Evolutionary conservation across 768 basidiomycete genomes (phyloP).

Genomic region (Hortiboletus campestris): DNA sequence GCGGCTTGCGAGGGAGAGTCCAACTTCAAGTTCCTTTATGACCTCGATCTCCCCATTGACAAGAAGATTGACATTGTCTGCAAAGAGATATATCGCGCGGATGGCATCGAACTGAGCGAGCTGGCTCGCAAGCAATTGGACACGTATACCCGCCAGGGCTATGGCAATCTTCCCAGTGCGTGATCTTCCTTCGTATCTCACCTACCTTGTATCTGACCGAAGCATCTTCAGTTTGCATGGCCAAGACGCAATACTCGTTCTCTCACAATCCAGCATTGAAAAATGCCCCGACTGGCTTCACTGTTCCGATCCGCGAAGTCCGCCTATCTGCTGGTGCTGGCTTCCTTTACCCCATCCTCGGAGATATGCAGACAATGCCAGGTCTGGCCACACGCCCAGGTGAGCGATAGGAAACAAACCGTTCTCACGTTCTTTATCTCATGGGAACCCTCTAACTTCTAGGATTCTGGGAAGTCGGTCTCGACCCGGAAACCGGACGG

Average conservation of each 20-base stretch:
- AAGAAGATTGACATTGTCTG: constrained; percentile 87
- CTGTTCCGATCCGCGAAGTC: constrained; percentile 85
- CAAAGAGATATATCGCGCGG: constrained; percentile 92
- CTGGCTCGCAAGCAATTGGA: constrained; percentile 83
- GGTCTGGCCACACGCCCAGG: constrained; percentile 91
- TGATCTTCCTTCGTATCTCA: constrained; percentile 4
- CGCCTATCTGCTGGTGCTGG: constrained; percentile 90
- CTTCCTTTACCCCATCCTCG: constrained; percentile 93
- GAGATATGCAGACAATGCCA: constrained; percentile 98
- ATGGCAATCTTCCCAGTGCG: constrained; percentile 73
- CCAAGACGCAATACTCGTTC: constrained; percentile 97
- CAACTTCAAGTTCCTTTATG: constrained; percentile 91
- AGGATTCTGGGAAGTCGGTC: constrained; percentile 90
- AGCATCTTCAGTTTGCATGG: constrained; percentile 75
- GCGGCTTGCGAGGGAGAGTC: constrained; percentile 79
- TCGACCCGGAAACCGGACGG: constrained; percentile 75
- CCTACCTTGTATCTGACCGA: constrained; percentile 6
- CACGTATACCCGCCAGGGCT: constrained; percentile 90
- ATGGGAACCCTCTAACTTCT: constrained; percentile 5
- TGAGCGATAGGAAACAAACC: constrained; percentile 26
- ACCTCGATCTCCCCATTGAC: constrained; percentile 76
- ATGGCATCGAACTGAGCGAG: constrained; percentile 84
- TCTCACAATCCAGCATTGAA: constrained; percentile 92
- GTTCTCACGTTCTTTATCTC: constrained; percentile 7
- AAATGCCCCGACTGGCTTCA: constrained; percentile 90